Evolutionary conservation across 1,284 basidiomycete species (phyloP).

Genomic region (Porodaedalea pini): DNA sequence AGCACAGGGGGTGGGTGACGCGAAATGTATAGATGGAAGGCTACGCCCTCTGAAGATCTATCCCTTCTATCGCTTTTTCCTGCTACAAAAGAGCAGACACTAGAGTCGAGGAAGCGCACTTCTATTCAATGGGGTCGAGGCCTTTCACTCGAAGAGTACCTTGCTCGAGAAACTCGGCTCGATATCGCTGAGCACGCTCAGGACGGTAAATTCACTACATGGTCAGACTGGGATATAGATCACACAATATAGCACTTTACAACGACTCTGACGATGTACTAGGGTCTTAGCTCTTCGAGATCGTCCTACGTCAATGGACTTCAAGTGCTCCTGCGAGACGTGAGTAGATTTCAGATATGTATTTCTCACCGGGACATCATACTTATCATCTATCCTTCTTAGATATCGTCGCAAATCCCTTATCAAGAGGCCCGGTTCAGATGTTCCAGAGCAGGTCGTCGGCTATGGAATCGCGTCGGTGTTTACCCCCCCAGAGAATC

Average conservation of each 20-base stretch:
- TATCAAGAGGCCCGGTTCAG: neutral
- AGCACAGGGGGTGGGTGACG: too few relatives aligned
- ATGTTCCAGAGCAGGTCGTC: constrained; percentile 26
- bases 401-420: constrained; percentile 19
- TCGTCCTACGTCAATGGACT: constrained; percentile 38
- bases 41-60: constrained; percentile 11
- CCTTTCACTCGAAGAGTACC: constrained; percentile 35
- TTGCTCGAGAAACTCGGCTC: constrained; percentile 33
- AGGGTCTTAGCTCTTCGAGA: constrained; percentile 44
- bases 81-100: constrained; percentile 34
- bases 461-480: constrained; percentile 49
- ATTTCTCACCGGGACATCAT: neutral
- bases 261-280: neutral
- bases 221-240: constrained; percentile 29
- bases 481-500: constrained; percentile 42
- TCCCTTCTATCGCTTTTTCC: constrained; percentile 18
- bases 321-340: constrained; percentile 46
- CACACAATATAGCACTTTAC: neutral
- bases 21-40: too few relatives aligned
- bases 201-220: constrained; percentile 36
- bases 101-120: constrained; percentile 33
- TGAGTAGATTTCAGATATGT: constrained; percentile 25
- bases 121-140: constrained; percentile 35
- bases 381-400: neutral
- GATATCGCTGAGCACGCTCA: constrained; percentile 35